Percentiles rank a stretch among this genome's conserved stretches.
These are phyloP conservation scores for Stentor roeselii DNA, from an alignment of 73 alveolate genomes.

Conservation along the genomic window DNA sequence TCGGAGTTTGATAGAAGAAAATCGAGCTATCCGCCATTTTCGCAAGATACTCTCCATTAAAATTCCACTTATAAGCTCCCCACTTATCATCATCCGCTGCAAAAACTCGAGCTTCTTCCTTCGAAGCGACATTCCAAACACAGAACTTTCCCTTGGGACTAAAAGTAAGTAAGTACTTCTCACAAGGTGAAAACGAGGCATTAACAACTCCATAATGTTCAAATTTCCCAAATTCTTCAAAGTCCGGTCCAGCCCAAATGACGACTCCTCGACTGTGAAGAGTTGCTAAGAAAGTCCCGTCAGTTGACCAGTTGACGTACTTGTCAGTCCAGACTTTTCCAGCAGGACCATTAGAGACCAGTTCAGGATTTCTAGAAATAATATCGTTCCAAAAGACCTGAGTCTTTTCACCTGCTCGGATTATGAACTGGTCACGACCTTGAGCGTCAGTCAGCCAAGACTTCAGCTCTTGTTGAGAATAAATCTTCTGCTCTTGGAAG, in stretches of 20 bases:
- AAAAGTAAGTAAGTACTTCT: constrained; percentile 1
- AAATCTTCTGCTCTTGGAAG: not conserved
- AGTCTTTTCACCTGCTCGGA: constrained; percentile 2
- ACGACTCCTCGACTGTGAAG: constrained; percentile 22
- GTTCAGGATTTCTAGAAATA: not conserved
- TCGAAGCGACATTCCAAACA: not conserved
- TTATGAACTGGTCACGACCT: constrained; percentile 13
- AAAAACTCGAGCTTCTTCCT: constrained; percentile 2
- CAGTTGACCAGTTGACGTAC: constrained; percentile 12
- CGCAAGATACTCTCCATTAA: constrained; percentile 22
- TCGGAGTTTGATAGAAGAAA: not conserved
- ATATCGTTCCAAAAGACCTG: constrained; percentile 22
- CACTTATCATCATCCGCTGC: constrained; percentile 24
- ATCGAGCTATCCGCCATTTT: not conserved
- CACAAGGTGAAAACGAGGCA: constrained; percentile 18
- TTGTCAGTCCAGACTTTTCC: constrained; percentile 28
- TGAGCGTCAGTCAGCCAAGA: not conserved
- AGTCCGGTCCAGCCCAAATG: constrained; percentile 26
- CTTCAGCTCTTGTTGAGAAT: constrained; percentile 15
- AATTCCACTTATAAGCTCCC: constrained; percentile 25
- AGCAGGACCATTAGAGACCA: not conserved
- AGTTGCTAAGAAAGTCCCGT: constrained; percentile 27
- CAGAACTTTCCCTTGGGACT: not conserved
- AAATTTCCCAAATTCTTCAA: constrained; percentile 6
- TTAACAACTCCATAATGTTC: constrained; percentile 12